A percentile compares a stretch with the other conserved stretches of the same genome.
phyloP scores from a whole-genome alignment of 306 rosid genomes.

The Fragaria iinumae region DNA sequence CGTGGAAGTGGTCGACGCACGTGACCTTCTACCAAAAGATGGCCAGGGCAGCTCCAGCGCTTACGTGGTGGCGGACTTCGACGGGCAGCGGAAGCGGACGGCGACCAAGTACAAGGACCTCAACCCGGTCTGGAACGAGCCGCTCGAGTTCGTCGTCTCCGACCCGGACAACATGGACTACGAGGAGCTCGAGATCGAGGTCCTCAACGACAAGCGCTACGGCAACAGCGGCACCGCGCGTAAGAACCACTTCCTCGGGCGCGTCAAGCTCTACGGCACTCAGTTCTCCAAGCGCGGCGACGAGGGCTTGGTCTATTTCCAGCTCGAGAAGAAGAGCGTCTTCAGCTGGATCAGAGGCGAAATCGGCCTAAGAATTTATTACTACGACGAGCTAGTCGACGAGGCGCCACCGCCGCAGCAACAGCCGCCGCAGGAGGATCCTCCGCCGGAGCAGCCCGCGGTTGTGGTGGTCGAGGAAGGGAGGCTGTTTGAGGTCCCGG shows the following conservation, averaged over 20 bases:
- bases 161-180: constrained; percentile 77
- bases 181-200: constrained; percentile 91
- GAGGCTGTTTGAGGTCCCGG: constrained; percentile 43
- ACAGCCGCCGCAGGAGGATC: constrained; percentile 33
- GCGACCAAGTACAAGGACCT: constrained; percentile 63
- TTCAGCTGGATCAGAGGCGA: constrained; percentile 88
- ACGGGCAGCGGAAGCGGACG: constrained; percentile 85
- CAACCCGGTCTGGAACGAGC: constrained; percentile 83
- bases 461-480: constrained; percentile 46
- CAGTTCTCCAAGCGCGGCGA: constrained; percentile 69
- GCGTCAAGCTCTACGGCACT: constrained; percentile 73
- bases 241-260: constrained; percentile 83
- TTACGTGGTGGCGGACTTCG: constrained; percentile 76
- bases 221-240: constrained; percentile 59
- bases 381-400: constrained; percentile 55
- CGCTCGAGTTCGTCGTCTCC: constrained; percentile 74
- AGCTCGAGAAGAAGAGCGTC: constrained; percentile 86
- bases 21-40: constrained; percentile 87
- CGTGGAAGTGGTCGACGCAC: constrained; percentile 79
- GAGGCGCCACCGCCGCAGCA: constrained; percentile 36
- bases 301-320: constrained; percentile 60
- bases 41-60: constrained; percentile 97
- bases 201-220: constrained; percentile 75
- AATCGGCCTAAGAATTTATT: constrained; percentile 60
- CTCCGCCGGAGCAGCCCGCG: constrained; percentile 40